Conservation (phyloP, 202 grass and related monocot species). For the Digitaria exilis region DNA sequence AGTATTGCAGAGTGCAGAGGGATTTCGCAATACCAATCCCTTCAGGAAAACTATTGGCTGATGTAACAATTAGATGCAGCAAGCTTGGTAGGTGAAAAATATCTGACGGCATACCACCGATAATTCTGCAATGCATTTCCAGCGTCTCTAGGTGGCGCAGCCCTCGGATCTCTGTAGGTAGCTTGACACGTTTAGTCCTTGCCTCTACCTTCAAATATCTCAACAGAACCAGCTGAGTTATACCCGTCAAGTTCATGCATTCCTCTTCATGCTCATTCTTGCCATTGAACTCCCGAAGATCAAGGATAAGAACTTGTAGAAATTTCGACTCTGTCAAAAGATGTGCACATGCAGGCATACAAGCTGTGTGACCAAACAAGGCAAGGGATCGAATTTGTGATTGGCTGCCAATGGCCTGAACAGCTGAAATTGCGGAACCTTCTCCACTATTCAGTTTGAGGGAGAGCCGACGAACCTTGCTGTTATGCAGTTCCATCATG, state of each 20-base stretch:
- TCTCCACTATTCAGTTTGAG: slow-evolving; percentile 3
- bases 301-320: slow-evolving; percentile 24
- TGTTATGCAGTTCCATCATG: neutral
- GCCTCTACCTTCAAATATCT: slow-evolving; percentile 19
- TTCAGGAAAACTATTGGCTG: neutral
- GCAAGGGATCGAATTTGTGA: slow-evolving; percentile 23
- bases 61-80: neutral
- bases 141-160: slow-evolving; percentile 13
- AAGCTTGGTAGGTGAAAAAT: slow-evolving; percentile 27
- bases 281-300: neutral
- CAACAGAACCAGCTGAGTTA: slow-evolving; percentile 29
- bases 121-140: neutral
- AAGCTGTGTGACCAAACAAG: neutral
- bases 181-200: neutral
- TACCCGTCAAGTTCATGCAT: slow-evolving; percentile 13
- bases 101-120: slow-evolving; percentile 11
- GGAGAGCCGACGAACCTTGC: slow-evolving; percentile 24
- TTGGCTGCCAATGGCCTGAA: neutral
- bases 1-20: slow-evolving; percentile 15
- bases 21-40: slow-evolving; percentile 5
- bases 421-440: neutral
- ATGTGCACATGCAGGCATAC: neutral
- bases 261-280: neutral
- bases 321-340: neutral
- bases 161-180: slow-evolving; percentile 13